phyloP scores from a whole-genome alignment of 345 rosid genomes.

The Syzygium aqueum region DNA sequence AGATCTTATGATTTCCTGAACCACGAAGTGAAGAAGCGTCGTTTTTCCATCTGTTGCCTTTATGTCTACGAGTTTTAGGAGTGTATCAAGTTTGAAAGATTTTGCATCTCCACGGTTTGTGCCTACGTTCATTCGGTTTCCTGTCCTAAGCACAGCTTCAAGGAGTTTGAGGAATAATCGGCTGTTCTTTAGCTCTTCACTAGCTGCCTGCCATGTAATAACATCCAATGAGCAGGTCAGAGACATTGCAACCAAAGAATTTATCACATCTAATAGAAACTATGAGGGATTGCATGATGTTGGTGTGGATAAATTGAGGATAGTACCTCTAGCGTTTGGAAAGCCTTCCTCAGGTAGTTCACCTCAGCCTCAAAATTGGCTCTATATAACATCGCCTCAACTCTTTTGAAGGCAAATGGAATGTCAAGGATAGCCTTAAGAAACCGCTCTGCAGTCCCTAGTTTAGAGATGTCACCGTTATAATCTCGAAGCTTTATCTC shows the following conservation, averaged over 20 bases:
- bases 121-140: constrained; percentile 94
- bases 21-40: constrained; percentile 93
- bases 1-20: constrained; percentile 89
- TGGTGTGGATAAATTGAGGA: not conserved
- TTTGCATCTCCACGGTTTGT: constrained; percentile 96
- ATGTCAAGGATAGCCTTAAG: constrained; percentile 83
- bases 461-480: constrained; percentile 56
- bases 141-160: constrained; percentile 91
- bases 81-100: constrained; percentile 97
- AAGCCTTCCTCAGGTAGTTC: constrained; percentile 72
- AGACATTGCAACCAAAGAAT: not conserved
- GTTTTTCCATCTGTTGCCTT: constrained; percentile 97
- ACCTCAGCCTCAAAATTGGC: constrained; percentile 93
- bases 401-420: constrained; percentile 92
- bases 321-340: constrained; percentile 83
- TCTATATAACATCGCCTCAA: constrained; percentile 92
- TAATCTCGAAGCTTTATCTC: constrained; percentile 87
- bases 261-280: not conserved
- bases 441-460: constrained; percentile 90
- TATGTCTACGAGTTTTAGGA: constrained; percentile 89
- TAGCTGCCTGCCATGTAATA: constrained; percentile 52
- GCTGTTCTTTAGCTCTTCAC: constrained; percentile 84
- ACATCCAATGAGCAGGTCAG: not conserved
- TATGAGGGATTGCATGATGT: not conserved
- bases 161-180: constrained; percentile 88